Percentiles rank a stretch among this genome's conserved stretches.
These are phyloP conservation scores for Plasmodium yoelii DNA, from an alignment of 169 alveolate species.

Conservation along the genomic window DNA sequence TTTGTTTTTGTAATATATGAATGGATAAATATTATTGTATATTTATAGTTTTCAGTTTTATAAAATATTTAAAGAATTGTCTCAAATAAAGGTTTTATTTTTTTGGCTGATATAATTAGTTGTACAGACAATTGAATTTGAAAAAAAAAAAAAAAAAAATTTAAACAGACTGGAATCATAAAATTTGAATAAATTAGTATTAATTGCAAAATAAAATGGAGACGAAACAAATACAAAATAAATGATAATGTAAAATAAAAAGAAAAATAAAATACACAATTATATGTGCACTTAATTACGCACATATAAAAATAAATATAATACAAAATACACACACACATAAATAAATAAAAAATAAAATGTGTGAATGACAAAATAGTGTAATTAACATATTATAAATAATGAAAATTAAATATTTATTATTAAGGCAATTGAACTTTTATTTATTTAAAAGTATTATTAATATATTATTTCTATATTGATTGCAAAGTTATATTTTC, in stretches of 20 bases:
- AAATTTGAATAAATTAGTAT: too few relatives aligned
- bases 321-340: slow-evolving; percentile 29
- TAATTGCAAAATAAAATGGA: neutral
- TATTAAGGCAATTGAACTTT: neutral
- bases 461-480: neutral
- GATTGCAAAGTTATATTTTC: neutral
- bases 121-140: too few relatives aligned
- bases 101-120: too few relatives aligned
- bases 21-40: too few relatives aligned
- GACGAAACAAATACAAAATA: neutral
- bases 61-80: too few relatives aligned
- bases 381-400: neutral
- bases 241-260: neutral
- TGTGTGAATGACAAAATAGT: neutral
- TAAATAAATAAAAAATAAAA: slow-evolving; percentile 6
- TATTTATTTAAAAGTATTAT: slow-evolving; percentile 1
- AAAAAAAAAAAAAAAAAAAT: too few relatives aligned
- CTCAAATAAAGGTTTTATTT: too few relatives aligned
- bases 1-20: too few relatives aligned
- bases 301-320: slow-evolving; percentile 34
- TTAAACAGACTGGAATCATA: too few relatives aligned
- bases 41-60: too few relatives aligned
- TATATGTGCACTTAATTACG: slow-evolving; percentile 56
- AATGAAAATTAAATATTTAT: neutral
- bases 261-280: slow-evolving; percentile 37